Percentiles rank a stretch among this genome's conserved stretches.
Evolutionary conservation across 1,284 basidiomycete species (phyloP).

Genomic region (Flammula alnicola): DNA sequence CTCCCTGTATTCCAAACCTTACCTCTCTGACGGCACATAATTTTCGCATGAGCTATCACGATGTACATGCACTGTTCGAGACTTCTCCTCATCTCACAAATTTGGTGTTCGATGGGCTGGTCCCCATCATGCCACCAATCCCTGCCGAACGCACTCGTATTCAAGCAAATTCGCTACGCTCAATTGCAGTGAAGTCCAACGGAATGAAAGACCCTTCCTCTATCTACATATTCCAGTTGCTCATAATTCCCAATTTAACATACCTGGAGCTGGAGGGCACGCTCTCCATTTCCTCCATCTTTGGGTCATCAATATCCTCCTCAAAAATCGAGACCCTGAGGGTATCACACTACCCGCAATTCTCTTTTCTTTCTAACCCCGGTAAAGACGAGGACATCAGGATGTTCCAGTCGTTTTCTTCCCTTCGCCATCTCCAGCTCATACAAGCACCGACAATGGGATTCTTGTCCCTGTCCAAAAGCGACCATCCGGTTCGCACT

Average conservation of each 20-base stretch:
- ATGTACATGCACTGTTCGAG: constrained; percentile 13
- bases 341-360: background rate
- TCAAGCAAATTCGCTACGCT: constrained; percentile 1
- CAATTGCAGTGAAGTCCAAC: constrained; percentile 3
- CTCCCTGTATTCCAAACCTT: constrained; percentile 18
- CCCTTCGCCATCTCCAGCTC: constrained; percentile 11
- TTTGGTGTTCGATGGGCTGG: constrained; percentile 1
- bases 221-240: constrained; percentile 4
- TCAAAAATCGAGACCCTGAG: constrained; percentile 6
- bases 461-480: background rate
- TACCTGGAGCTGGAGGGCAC: constrained; percentile 5
- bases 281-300: constrained; percentile 4
- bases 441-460: background rate
- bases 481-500: background rate
- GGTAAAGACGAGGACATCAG: background rate
- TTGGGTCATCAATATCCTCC: constrained; percentile 1
- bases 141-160: background rate
- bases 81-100: constrained; percentile 6
- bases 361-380: background rate
- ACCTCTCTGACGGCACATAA: constrained; percentile 13
- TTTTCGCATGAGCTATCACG: constrained; percentile 16
- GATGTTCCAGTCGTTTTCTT: constrained; percentile 8
- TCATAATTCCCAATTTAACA: constrained; percentile 6
- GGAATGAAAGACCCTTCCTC: background rate
- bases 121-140: background rate